These are phyloP conservation scores for Globisporangium alternatum DNA, from an alignment of 352 stramenopile species.

Conservation along the genomic window DNA sequence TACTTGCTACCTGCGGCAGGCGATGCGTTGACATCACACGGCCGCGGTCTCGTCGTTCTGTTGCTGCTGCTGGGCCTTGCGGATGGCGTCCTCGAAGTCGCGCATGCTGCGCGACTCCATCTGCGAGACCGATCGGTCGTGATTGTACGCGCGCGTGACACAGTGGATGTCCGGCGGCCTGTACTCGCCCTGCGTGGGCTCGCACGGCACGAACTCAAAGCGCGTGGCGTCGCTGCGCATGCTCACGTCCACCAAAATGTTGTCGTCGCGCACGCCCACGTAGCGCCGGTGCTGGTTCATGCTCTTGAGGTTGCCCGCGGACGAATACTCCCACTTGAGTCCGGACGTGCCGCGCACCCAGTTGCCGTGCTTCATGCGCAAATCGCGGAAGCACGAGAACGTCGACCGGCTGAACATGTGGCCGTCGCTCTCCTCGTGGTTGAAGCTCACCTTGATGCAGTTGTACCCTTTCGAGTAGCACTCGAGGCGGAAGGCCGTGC, in stretches of 20 bases:
- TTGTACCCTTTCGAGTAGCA: slow-evolving; percentile 84
- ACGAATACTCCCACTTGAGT: slow-evolving; percentile 81
- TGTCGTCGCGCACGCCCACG: slow-evolving; percentile 67
- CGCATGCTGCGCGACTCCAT: slow-evolving; percentile 79
- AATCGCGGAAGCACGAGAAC: slow-evolving; percentile 80
- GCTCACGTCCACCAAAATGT: slow-evolving; percentile 77
- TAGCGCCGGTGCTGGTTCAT: slow-evolving; percentile 89
- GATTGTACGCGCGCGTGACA: slow-evolving; percentile 73
- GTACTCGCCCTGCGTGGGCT: slow-evolving; percentile 28
- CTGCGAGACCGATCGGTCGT: slow-evolving; percentile 55
- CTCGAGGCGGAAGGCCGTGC: slow-evolving; percentile 69
- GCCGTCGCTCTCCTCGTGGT: slow-evolving; percentile 52
- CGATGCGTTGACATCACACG: background rate
- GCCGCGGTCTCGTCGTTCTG: background rate
- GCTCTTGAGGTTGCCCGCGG: slow-evolving; percentile 76
- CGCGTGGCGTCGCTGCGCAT: slow-evolving; percentile 79
- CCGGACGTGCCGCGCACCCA: slow-evolving; percentile 59
- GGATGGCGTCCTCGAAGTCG: slow-evolving; percentile 60
- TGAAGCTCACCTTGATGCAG: slow-evolving; percentile 85
- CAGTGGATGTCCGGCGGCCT: slow-evolving; percentile 66
- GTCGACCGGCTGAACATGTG: slow-evolving; percentile 88
- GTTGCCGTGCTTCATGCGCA: slow-evolving; percentile 74
- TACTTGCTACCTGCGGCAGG: slow-evolving; percentile 2
- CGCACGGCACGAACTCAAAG: slow-evolving; percentile 74
- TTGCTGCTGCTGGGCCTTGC: slow-evolving; percentile 25